Evolutionary conservation across 2,329 filamentous ascomycete genomes (phyloP).

Genomic region (Celoporthe dispersa): DNA sequence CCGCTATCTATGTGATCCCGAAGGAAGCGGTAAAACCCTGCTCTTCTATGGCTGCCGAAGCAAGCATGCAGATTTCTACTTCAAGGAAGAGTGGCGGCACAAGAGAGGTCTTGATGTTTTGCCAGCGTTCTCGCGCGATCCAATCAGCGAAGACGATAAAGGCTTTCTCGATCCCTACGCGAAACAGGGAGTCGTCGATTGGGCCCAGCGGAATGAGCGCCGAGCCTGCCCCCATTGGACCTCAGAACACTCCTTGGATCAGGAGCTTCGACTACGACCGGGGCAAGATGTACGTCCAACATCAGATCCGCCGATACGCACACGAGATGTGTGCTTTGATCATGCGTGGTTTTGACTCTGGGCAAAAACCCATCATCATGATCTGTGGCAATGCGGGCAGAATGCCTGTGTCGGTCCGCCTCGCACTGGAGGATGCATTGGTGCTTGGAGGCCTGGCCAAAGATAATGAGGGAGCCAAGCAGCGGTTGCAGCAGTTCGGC

Average conservation of each 20-base stretch:
- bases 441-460: constrained; percentile 42
- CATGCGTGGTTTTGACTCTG: not conserved
- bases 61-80: constrained; percentile 77
- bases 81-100: constrained; percentile 71
- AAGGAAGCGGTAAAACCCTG: constrained; percentile 49
- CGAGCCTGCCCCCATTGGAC: constrained; percentile 13
- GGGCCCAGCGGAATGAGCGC: not conserved
- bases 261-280: constrained; percentile 30
- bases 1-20: constrained; percentile 47
- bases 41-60: constrained; percentile 89
- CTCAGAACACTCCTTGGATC: constrained; percentile 27
- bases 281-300: constrained; percentile 61
- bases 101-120: constrained; percentile 40
- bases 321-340: constrained; percentile 44
- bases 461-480: constrained; percentile 45
- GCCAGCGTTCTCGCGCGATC: constrained; percentile 55
- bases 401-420: constrained; percentile 61
- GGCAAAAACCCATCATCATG: constrained; percentile 50
- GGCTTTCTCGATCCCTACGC: constrained; percentile 21
- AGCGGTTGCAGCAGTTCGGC: constrained; percentile 41
- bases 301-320: constrained; percentile 53
- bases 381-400: constrained; percentile 62
- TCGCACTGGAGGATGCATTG: constrained; percentile 55
- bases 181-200: constrained; percentile 5
- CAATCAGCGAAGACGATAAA: constrained; percentile 30